Conservation (phyloP, 2,329 filamentous ascomycete species). For the Paecilomyces sp. region DNA sequence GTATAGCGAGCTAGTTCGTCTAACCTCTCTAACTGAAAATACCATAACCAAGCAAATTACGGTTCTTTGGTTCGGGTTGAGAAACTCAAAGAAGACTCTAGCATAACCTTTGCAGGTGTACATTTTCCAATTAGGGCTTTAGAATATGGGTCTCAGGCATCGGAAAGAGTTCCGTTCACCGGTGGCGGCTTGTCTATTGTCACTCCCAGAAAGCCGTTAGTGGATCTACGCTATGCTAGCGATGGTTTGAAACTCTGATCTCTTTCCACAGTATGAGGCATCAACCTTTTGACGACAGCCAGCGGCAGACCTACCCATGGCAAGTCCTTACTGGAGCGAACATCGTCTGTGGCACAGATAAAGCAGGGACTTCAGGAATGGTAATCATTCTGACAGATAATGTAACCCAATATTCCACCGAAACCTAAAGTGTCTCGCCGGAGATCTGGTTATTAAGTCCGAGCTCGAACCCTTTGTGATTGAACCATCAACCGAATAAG, state of each 20-base stretch:
- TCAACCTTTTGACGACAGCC: background rate
- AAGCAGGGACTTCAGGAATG: background rate
- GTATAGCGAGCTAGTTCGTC: background rate
- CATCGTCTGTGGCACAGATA: background rate
- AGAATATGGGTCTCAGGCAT: background rate
- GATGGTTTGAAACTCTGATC: background rate
- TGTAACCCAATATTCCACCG: background rate
- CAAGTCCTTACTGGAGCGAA: background rate
- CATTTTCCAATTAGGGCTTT: background rate
- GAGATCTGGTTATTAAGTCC: background rate
- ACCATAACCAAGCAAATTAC: background rate
- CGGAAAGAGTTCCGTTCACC: background rate
- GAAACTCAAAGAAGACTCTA: background rate
- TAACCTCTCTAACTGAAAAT: background rate
- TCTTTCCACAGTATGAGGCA: background rate
- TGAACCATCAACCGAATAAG: background rate
- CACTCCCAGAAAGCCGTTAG: background rate
- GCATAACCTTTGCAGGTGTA: background rate
- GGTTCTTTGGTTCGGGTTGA: background rate
- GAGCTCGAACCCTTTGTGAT: background rate
- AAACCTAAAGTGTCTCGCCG: background rate
- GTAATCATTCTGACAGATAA: background rate
- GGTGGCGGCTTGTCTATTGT: background rate
- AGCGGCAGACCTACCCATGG: background rate
- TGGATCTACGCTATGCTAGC: background rate